Evolutionary conservation across 768 basidiomycete species (phyloP).

Genomic region (Leucocoprinus leucothites): DNA sequence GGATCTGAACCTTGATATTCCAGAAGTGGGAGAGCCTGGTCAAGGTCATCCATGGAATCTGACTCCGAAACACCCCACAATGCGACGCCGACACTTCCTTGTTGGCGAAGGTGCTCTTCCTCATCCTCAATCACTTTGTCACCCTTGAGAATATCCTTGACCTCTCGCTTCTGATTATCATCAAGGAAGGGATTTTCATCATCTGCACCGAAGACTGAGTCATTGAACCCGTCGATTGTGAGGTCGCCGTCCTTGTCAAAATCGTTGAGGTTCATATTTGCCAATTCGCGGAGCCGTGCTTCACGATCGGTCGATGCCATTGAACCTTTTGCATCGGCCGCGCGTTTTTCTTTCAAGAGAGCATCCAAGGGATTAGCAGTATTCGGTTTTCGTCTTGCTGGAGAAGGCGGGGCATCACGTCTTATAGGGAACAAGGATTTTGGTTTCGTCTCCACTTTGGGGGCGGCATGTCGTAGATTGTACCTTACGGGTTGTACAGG

Average conservation of each 20-base stretch:
- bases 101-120: constrained; percentile 20
- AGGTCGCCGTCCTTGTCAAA: constrained; percentile 6
- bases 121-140: constrained; percentile 25
- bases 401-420: not conserved
- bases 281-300: constrained; percentile 27
- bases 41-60: not conserved
- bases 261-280: constrained; percentile 19
- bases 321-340: constrained; percentile 37
- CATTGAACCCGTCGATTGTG: not conserved
- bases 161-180: constrained; percentile 4
- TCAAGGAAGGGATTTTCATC: constrained; percentile 9
- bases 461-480: not conserved
- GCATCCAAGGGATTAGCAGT: constrained; percentile 49
- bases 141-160: constrained; percentile 1
- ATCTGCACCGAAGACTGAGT: not conserved
- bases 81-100: not conserved
- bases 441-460: not conserved
- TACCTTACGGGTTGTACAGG: constrained; percentile 3
- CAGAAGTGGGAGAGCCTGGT: not conserved
- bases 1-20: not conserved
- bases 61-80: not conserved
- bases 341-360: constrained; percentile 51
- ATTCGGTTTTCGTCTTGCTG: constrained; percentile 9
- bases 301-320: constrained; percentile 44
- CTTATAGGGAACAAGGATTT: not conserved